Conservation (phyloP, 345 rosid species). For the Gossypium rotundifolium region DNA sequence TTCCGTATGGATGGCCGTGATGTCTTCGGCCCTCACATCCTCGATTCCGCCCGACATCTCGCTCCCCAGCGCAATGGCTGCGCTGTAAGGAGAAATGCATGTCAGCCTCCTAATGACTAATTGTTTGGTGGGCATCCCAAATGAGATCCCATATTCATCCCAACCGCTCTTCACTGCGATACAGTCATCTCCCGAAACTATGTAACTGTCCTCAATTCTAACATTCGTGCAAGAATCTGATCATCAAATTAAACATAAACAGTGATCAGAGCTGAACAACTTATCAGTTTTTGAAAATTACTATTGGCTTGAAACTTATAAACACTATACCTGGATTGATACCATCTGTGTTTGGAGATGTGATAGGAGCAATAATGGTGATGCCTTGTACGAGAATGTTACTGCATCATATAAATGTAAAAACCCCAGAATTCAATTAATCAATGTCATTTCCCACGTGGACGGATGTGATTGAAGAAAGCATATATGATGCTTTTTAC, state of each 20-base stretch:
- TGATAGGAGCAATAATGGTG: constrained; percentile 78
- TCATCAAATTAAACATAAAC: constrained; percentile 4
- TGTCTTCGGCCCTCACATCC: constrained; percentile 77
- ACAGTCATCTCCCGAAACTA: constrained; percentile 90
- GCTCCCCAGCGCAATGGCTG: constrained; percentile 67
- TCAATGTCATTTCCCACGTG: neutral
- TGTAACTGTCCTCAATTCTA: constrained; percentile 79
- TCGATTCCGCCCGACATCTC: constrained; percentile 82
- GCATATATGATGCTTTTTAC: constrained; percentile 19
- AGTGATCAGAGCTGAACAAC: neutral
- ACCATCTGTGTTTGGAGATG: constrained; percentile 90
- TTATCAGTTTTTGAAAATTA: neutral
- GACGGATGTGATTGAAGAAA: constrained; percentile 10
- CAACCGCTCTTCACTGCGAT: constrained; percentile 88
- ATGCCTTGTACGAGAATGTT: constrained; percentile 66
- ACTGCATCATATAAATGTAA: constrained; percentile 29
- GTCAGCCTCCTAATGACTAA: constrained; percentile 55
- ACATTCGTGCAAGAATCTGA: constrained; percentile 90
- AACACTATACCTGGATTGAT: constrained; percentile 62
- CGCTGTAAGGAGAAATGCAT: constrained; percentile 73
- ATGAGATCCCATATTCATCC: constrained; percentile 73
- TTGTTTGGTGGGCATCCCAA: constrained; percentile 67
- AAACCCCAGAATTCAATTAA: neutral
- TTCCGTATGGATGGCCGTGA: constrained; percentile 59
- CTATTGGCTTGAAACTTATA: neutral